Percentiles rank a stretch among this genome's conserved stretches.
Evolutionary conservation across 1,139 yeast species (phyloP).

Genomic region (Pichia sp.): DNA sequence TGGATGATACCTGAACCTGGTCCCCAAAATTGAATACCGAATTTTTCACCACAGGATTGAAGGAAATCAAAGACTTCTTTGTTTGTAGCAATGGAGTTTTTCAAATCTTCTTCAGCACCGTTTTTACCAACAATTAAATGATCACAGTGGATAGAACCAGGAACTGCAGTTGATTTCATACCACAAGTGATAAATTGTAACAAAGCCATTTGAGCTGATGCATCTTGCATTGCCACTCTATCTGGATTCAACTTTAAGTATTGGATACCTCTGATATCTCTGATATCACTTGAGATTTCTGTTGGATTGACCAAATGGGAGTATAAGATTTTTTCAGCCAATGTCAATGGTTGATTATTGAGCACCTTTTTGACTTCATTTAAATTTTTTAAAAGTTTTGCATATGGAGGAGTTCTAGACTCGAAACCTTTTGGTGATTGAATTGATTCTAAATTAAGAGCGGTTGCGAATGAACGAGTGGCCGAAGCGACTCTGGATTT

Average conservation of each 20-base stretch:
- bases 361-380: slow-evolving; percentile 54
- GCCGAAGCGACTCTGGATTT: slow-evolving; percentile 6
- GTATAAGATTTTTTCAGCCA: slow-evolving; percentile 89
- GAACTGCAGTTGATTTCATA: slow-evolving; percentile 75
- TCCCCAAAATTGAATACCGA: slow-evolving; percentile 97
- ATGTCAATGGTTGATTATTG: slow-evolving; percentile 68
- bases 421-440: slow-evolving; percentile 50
- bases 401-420: slow-evolving; percentile 82
- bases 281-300: slow-evolving; percentile 47
- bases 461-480: slow-evolving; percentile 20
- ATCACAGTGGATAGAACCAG: slow-evolving; percentile 95
- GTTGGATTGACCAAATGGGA: slow-evolving; percentile 86
- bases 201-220: slow-evolving; percentile 96
- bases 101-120: slow-evolving; percentile 77
- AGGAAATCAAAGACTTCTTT: slow-evolving; percentile 91
- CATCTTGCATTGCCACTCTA: slow-evolving; percentile 99
- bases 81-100: slow-evolving; percentile 70
- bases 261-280: slow-evolving; percentile 68
- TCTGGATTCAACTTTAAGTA: slow-evolving; percentile 93
- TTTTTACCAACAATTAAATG: slow-evolving; percentile 93
- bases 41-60: slow-evolving; percentile 82
- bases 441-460: slow-evolving; percentile 15
- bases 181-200: slow-evolving; percentile 97
- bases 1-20: slow-evolving; percentile 99
- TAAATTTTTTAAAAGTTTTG: slow-evolving; percentile 59